phyloP scores from a whole-genome alignment of 306 rosid genomes.

The Sphenostylis stenocarpa region DNA sequence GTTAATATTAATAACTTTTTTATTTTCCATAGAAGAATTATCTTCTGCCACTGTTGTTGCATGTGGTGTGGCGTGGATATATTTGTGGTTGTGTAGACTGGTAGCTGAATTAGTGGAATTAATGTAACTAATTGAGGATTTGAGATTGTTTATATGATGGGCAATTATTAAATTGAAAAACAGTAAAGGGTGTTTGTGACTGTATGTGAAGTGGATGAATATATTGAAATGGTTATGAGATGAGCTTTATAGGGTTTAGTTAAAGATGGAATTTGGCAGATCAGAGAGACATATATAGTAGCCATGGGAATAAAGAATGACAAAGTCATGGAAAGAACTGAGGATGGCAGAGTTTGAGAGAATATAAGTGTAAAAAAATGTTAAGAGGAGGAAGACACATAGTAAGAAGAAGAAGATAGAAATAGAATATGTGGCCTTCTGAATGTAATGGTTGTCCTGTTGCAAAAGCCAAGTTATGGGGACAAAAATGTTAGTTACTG shows the following conservation, averaged over 20 bases:
- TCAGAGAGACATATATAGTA: constrained; percentile 30
- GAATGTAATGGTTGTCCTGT: constrained; percentile 45
- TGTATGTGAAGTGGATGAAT: constrained; percentile 61
- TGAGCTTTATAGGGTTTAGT: constrained; percentile 79
- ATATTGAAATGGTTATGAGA: constrained; percentile 33
- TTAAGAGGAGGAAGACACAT: constrained; percentile 15
- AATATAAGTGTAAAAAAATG: constrained; percentile 22
- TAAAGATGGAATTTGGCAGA: constrained; percentile 74
- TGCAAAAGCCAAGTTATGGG: constrained; percentile 47
- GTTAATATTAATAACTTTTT: background rate
- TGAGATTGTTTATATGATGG: background rate
- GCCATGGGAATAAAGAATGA: constrained; percentile 43
- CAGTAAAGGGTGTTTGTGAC: constrained; percentile 85
- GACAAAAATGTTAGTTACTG: constrained; percentile 53
- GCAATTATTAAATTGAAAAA: constrained; percentile 30
- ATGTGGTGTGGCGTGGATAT: background rate
- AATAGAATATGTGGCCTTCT: constrained; percentile 38
- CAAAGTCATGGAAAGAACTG: constrained; percentile 40
- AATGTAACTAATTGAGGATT: background rate
- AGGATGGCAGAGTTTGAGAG: constrained; percentile 35
- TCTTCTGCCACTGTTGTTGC: constrained; percentile 29
- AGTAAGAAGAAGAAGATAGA: constrained; percentile 12
- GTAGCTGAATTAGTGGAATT: constrained; percentile 15
- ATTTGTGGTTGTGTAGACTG: background rate
- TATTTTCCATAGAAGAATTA: constrained; percentile 25